Evolutionary conservation across 164 flowering plant genomes (phyloP).

Genomic region (Stephania cephalantha): DNA sequence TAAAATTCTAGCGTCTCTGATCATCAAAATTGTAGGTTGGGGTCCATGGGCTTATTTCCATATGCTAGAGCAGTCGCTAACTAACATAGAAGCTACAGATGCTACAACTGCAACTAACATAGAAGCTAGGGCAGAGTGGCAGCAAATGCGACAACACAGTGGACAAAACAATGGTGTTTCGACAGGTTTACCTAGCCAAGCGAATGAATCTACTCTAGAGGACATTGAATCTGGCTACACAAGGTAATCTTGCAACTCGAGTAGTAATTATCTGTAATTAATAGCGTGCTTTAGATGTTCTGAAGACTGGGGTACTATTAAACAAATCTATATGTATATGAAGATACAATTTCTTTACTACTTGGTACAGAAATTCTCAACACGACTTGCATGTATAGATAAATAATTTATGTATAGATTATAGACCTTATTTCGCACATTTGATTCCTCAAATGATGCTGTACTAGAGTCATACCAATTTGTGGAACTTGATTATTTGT

Average conservation of each 20-base stretch:
- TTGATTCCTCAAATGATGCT: too few relatives aligned
- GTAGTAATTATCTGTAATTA: not conserved
- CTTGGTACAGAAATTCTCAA: too few relatives aligned
- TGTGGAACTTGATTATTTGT: too few relatives aligned
- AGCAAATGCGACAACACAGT: not conserved
- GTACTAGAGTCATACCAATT: too few relatives aligned
- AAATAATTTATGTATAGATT: too few relatives aligned
- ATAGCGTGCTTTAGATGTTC: too few relatives aligned
- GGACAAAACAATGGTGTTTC: not conserved
- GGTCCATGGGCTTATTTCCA: constrained; percentile 50
- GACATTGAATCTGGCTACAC: not conserved
- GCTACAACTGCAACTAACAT: not conserved
- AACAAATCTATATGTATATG: too few relatives aligned
- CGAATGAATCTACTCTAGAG: not conserved
- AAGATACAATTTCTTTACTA: too few relatives aligned
- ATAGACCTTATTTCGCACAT: too few relatives aligned
- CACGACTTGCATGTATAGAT: too few relatives aligned
- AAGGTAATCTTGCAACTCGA: not conserved
- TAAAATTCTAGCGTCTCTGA: not conserved
- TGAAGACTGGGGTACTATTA: too few relatives aligned
- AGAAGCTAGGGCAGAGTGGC: not conserved
- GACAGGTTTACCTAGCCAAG: not conserved
- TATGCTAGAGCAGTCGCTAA: constrained; percentile 24
- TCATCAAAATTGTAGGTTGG: constrained; percentile 38
- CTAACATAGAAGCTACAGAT: not conserved